phyloP scores from a whole-genome alignment of 495 filamentous ascomycete species.

The Penicillium argentinense region DNA sequence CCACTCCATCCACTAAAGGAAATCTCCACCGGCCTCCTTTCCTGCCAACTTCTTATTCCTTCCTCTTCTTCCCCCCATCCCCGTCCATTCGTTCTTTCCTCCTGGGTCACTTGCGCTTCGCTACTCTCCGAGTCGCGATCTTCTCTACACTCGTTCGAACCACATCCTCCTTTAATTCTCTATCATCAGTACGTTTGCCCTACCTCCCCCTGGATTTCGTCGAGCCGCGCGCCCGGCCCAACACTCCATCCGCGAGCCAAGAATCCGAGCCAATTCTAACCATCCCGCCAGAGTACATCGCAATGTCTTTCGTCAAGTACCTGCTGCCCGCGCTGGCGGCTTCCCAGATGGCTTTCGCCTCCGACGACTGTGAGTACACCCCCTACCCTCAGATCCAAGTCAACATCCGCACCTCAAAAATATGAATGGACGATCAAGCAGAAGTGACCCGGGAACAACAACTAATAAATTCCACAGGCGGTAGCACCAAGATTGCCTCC shows the following conservation, averaged over 20 bases:
- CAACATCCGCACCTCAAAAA: too few species aligned
- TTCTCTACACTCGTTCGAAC: slow-evolving; percentile 31
- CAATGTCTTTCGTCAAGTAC: slow-evolving; percentile 76
- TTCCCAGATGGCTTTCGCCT: slow-evolving; percentile 64
- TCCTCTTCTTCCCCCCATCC: slow-evolving; percentile 42
- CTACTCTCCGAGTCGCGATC: too few species aligned
- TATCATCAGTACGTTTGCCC: slow-evolving; percentile 1
- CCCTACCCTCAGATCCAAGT: not conserved
- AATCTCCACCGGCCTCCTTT: slow-evolving; percentile 46
- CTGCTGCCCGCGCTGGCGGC: slow-evolving; percentile 73
- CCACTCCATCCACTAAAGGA: too few species aligned
- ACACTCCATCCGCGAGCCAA: not conserved
- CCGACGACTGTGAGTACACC: slow-evolving; percentile 19
- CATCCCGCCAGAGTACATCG: slow-evolving; percentile 28
- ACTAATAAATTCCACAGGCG: slow-evolving; percentile 11
- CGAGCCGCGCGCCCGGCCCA: not conserved
- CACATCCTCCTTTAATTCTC: not conserved
- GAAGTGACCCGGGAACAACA: too few species aligned
- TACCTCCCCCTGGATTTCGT: not conserved
- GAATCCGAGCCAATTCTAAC: not conserved
- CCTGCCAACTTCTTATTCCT: slow-evolving; percentile 33
- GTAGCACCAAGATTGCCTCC: slow-evolving; percentile 59
- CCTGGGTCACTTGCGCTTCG: slow-evolving; percentile 28
- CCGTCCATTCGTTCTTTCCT: slow-evolving; percentile 48
- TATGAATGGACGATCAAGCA: too few species aligned